A percentile compares a stretch with the other conserved stretches of the same genome.
These are phyloP conservation scores for Pseudonectria foliicola DNA, from an alignment of 2,329 filamentous ascomycete genomes.

Conservation along the genomic window DNA sequence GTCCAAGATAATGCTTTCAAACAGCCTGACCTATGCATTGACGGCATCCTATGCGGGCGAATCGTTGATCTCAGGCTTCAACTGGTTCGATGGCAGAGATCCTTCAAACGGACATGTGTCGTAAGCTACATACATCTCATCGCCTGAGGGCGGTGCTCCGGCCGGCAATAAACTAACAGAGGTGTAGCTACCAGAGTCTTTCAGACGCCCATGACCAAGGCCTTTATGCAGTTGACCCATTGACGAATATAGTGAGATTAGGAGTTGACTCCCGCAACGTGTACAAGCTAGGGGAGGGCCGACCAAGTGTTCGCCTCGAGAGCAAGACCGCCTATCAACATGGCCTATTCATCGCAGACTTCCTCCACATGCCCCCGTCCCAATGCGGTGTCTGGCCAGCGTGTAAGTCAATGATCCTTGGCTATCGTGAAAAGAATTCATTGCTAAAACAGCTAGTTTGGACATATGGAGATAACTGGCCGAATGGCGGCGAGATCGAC, in stretches of 20 bases:
- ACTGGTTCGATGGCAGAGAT: slow-evolving; percentile 46
- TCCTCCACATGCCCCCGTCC: slow-evolving; percentile 65
- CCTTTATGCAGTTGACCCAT: slow-evolving; percentile 35
- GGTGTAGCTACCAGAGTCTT: slow-evolving; percentile 35
- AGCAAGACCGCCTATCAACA: slow-evolving; percentile 57
- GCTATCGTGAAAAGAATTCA: neutral
- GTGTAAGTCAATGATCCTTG: slow-evolving; percentile 35
- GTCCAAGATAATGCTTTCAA: slow-evolving; percentile 4
- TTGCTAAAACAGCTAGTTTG: slow-evolving; percentile 33
- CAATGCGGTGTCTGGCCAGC: slow-evolving; percentile 69
- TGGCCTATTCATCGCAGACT: slow-evolving; percentile 65
- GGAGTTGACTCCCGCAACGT: slow-evolving; percentile 36
- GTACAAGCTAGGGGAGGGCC: slow-evolving; percentile 32
- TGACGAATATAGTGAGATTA: slow-evolving; percentile 36
- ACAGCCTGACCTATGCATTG: slow-evolving; percentile 34
- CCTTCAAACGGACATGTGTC: slow-evolving; percentile 61
- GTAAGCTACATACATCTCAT: slow-evolving; percentile 39
- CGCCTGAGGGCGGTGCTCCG: neutral
- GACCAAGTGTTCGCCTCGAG: slow-evolving; percentile 57
- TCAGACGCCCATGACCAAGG: slow-evolving; percentile 31
- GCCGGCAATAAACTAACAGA: slow-evolving; percentile 5
- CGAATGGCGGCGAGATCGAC: slow-evolving; percentile 57
- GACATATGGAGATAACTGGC: slow-evolving; percentile 53
- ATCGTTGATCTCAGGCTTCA: slow-evolving; percentile 40
- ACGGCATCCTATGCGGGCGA: slow-evolving; percentile 35